phyloP scores from a whole-genome alignment of 768 basidiomycete species.

The Galerina sulciceps region DNA sequence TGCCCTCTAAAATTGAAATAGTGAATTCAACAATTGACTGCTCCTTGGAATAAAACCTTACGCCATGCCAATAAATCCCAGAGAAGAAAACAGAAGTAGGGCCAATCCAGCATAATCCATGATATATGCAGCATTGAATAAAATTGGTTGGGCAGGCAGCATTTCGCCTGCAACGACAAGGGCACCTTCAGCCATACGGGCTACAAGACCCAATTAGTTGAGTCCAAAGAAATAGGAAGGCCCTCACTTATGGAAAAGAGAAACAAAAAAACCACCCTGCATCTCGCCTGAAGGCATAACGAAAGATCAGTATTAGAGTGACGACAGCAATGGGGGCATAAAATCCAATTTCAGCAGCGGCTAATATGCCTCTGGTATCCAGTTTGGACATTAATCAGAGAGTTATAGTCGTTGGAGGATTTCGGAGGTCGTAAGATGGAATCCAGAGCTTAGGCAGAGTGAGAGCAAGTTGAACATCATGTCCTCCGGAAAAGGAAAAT shows the following conservation, averaged over 20 bases:
- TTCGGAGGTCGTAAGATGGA: constrained; percentile 20
- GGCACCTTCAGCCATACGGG: constrained; percentile 60
- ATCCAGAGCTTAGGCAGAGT: constrained; percentile 2
- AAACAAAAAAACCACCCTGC: constrained; percentile 74
- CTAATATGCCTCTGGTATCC: constrained; percentile 53
- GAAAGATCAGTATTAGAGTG: constrained; percentile 47
- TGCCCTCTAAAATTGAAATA: constrained; percentile 43
- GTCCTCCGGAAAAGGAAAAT: constrained; percentile 25
- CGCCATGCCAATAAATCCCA: constrained; percentile 58
- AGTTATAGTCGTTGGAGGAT: constrained; percentile 24
- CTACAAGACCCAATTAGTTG: constrained; percentile 32
- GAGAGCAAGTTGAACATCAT: constrained; percentile 21
- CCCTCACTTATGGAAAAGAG: constrained; percentile 61
- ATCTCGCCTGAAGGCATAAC: constrained; percentile 61
- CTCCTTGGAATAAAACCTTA: constrained; percentile 29
- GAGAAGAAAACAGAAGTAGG: constrained; percentile 43
- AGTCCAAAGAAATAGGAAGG: not conserved
- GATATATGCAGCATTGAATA: constrained; percentile 59
- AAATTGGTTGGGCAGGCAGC: constrained; percentile 38
- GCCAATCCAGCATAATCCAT: constrained; percentile 48
- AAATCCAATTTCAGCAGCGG: constrained; percentile 61
- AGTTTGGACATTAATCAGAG: constrained; percentile 41
- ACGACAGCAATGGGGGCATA: constrained; percentile 60
- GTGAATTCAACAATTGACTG: not conserved
- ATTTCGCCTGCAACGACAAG: constrained; percentile 60